Conservation (phyloP, 1,139 yeast genomes). For the Eremothecium cymbalariae region DNA sequence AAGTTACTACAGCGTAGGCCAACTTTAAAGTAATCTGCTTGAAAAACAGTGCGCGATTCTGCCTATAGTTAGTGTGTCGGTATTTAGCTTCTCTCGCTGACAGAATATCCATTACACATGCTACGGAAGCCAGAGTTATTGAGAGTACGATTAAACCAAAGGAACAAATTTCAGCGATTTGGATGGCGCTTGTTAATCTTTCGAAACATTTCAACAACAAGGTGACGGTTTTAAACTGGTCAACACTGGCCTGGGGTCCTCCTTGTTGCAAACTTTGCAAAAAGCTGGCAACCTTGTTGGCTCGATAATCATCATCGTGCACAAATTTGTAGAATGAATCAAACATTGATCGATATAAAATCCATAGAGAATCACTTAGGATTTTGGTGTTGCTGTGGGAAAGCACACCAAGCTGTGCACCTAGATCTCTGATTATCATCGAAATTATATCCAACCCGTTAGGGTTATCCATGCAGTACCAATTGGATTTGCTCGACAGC, state of each 20-base stretch:
- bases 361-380: constrained; percentile 23
- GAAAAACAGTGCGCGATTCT: background rate
- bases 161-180: constrained; percentile 3
- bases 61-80: background rate
- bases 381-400: constrained; percentile 20
- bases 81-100: background rate
- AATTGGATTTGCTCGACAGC: constrained; percentile 8
- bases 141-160: constrained; percentile 1
- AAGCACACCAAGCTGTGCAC: constrained; percentile 24
- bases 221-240: constrained; percentile 5
- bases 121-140: constrained; percentile 1
- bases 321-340: constrained; percentile 10
- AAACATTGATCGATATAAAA: constrained; percentile 8
- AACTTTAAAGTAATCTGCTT: constrained; percentile 4
- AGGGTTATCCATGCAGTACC: constrained; percentile 21
- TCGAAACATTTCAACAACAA: constrained; percentile 3
- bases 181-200: constrained; percentile 2
- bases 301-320: constrained; percentile 6
- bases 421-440: constrained; percentile 25
- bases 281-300: constrained; percentile 6
- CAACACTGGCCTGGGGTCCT: constrained; percentile 3
- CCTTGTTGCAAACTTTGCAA: constrained; percentile 4
- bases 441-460: constrained; percentile 26
- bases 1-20: constrained; percentile 3
- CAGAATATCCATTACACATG: constrained; percentile 1